Base-by-base conservation (phyloP, 2,329 filamentous ascomycete species). In the Lachnellula arida region DNA sequence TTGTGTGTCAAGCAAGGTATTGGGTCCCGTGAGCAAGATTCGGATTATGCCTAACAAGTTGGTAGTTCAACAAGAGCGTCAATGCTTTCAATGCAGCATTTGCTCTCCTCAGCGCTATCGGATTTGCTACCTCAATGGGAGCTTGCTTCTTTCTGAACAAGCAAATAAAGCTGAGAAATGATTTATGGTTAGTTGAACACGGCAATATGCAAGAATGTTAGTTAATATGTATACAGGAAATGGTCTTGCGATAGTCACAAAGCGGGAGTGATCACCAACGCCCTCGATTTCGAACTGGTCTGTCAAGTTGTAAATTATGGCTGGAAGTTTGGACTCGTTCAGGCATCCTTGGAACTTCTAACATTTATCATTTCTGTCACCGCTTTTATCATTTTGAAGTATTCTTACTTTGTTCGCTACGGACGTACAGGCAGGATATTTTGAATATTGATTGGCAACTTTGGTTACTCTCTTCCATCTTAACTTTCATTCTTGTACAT, bases 251-350 rank as follows among this genome's bases (percentile, higher is more conserved):
- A 47, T 3, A 64, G 62, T 44, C 46, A 63, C 25, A 49, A 61
- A 49, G 49, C 57, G 11, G 58, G 53, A 9, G 53, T 59, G 3
- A 15, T 51, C n/a, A 64, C 54, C 22, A 49, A 60, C 9, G 52
- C 46, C 17, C 46, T 65, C 9, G 54, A 65, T 19, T 65, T 65
- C 42, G 43, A 58, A 9, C 34, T 58, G 11, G 50, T 63, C 5
- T 65, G 62, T 46, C 46, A 60, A 15, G 37, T 62, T 19, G 48
- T 65, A 14, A 55, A 46, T 35, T 56, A 60, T 19, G 58, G 59
- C 11, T 65, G 61, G 64, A 63, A 60, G 34, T 57, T 63, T 48
- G 58, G 62, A 9, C 46, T 65, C 5, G 52, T 60, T 8, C 62
- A 63, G 25, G 61, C 60, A 5, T 60, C 57, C 12, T 52, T 65